Evolutionary conservation across 208 protist genomes (phyloP).

Genomic region (Leishmania tarentolae): DNA sequence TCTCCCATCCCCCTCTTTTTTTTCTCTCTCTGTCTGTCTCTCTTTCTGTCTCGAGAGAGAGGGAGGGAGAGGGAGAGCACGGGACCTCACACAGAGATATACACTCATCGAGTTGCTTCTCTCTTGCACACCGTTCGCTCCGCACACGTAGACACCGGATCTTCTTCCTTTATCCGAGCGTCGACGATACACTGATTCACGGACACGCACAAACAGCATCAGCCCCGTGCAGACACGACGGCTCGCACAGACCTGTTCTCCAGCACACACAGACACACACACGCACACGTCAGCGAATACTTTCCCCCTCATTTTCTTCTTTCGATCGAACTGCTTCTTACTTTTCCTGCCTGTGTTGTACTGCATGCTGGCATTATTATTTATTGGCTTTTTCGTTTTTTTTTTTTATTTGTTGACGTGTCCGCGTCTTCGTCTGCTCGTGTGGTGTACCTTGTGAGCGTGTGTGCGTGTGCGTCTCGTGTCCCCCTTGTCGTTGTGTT

Average conservation of each 20-base stretch:
- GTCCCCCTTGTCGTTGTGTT: not conserved
- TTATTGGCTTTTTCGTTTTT: not conserved
- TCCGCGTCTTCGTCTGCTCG: not conserved
- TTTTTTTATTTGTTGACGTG: not conserved
- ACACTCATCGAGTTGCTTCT: not conserved
- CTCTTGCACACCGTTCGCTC: too few species aligned
- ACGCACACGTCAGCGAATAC: not conserved
- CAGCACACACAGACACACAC: not conserved
- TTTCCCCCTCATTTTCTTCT: not conserved
- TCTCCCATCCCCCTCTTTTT: not conserved
- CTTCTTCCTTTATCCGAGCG: too few species aligned
- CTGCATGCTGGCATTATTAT: too few species aligned
- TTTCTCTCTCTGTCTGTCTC: not conserved
- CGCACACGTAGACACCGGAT: too few species aligned
- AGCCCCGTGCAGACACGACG: too few species aligned
- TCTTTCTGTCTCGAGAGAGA: too few species aligned
- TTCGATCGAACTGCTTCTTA: too few species aligned
- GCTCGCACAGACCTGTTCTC: not conserved
- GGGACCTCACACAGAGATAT: not conserved
- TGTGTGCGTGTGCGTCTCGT: not conserved
- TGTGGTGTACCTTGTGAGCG: not conserved
- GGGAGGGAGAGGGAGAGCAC: too few species aligned
- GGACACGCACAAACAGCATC: too few species aligned
- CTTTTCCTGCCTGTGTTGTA: too few species aligned
- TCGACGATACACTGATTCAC: too few species aligned